A percentile compares a stretch with the other conserved stretches of the same genome.
Conservation (phyloP, 306 rosid species). For the peach (Prunus persica) region Prunus_persica_NCBIv2 NC_034010.1:17443001-17443500, state of each 20-base stretch:
- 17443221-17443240: slow-evolving; percentile 22
- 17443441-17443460: neutral
- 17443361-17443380: neutral
- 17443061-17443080: slow-evolving; percentile 36
- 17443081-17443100: slow-evolving; percentile 33
- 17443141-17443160: slow-evolving; percentile 31
- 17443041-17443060: slow-evolving; percentile 32
- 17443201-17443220: slow-evolving; percentile 42
- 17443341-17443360: neutral
- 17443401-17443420: neutral
- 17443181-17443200: slow-evolving; percentile 42
- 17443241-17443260: slow-evolving; percentile 25
- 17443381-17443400: neutral
- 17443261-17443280: slow-evolving; percentile 39
- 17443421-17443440: neutral
- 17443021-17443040: slow-evolving; percentile 25
- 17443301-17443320: slow-evolving; percentile 19
- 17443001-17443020: neutral
- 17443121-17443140: slow-evolving; percentile 43
- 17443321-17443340: neutral
- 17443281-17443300: slow-evolving; percentile 26
- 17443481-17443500: neutral
- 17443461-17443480: neutral
- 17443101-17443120: slow-evolving; percentile 28
- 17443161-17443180: slow-evolving; percentile 34